Evolutionary conservation across 2,329 filamentous ascomycete genomes (phyloP).

Genomic region (Ophiostoma novo-ulmi): DNA sequence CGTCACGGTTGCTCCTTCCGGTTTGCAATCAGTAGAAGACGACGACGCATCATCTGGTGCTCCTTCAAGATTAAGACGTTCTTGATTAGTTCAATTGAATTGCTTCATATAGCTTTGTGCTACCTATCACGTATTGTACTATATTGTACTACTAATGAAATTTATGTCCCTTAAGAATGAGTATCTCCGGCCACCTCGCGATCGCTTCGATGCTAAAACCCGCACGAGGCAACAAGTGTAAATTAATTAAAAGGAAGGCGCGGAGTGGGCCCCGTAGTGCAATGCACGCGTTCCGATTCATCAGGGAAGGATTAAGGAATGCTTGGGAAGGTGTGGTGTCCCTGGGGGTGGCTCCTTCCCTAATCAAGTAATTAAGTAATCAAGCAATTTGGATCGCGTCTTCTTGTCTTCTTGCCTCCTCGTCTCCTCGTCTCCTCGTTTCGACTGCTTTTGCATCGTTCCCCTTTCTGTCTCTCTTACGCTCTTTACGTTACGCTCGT

Average conservation of each 20-base stretch:
- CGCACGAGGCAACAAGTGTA: neutral
- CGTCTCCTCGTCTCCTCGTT: neutral
- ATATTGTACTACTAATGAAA: too few species aligned
- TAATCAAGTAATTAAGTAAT: slow-evolving; percentile 9
- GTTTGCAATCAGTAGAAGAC: too few species aligned
- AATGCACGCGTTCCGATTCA: slow-evolving; percentile 7
- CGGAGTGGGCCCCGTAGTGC: neutral
- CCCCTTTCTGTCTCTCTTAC: neutral
- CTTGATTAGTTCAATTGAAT: too few species aligned
- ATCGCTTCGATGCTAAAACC: too few species aligned
- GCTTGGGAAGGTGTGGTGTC: slow-evolving; percentile 6
- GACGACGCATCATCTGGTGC: too few species aligned
- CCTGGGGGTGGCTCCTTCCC: neutral
- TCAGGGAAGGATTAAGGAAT: neutral
- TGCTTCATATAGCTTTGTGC: too few species aligned
- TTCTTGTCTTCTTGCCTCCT: neutral
- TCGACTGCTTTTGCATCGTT: neutral
- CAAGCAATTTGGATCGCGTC: slow-evolving; percentile 9
- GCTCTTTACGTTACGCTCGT: neutral
- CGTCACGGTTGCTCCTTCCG: too few species aligned
- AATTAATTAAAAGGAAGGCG: neutral
- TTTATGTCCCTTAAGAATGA: too few species aligned
- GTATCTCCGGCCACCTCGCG: too few species aligned
- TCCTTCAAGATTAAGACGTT: too few species aligned
- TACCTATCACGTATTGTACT: too few species aligned